A percentile compares a stretch with the other conserved stretches of the same genome.
phyloP scores from a whole-genome alignment of 176 grass and related monocot genomes.

The Thinopyrum elongatum region DNA sequence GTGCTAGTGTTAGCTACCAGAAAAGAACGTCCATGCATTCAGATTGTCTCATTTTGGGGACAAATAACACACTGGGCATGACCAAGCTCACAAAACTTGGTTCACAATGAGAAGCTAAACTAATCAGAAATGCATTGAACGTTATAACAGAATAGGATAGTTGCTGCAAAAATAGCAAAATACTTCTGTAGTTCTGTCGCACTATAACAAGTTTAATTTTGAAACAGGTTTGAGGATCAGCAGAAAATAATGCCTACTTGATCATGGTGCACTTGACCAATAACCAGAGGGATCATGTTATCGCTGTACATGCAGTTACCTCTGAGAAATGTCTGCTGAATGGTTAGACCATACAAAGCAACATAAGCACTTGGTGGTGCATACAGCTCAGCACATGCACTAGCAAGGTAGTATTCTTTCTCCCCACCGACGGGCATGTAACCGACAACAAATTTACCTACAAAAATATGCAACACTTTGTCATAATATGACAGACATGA shows the following conservation, averaged over 20 bases:
- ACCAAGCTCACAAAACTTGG: conserved; percentile 2
- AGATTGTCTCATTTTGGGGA: conserved; percentile 14
- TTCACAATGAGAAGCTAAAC: conserved; percentile 13
- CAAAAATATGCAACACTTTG: conserved; percentile 24
- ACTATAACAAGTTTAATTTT: conserved; percentile 13
- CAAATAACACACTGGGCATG: conserved; percentile 11
- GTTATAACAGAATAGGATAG: neutral
- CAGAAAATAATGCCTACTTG: conserved; percentile 1
- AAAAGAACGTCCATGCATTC: conserved; percentile 18
- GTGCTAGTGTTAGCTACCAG: conserved; percentile 9
- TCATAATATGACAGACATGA: neutral
- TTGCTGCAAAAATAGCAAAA: conserved; percentile 3
- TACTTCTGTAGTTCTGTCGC: neutral
- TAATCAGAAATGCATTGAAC: conserved; percentile 23
- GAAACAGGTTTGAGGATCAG: neutral
- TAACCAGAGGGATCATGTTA: conserved; percentile 15
- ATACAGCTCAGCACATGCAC: conserved; percentile 80
- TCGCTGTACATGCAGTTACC: conserved; percentile 43
- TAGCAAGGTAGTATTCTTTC: conserved; percentile 97
- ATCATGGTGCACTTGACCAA: conserved; percentile 11
- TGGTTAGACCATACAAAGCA: conserved; percentile 79
- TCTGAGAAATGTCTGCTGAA: conserved; percentile 83
- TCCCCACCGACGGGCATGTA: conserved; percentile 93
- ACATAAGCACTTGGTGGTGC: conserved; percentile 92
- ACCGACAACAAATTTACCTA: conserved; percentile 93